Base-by-base conservation (phyloP, 345 rosid species). In the Mercurialis annua region DNA sequence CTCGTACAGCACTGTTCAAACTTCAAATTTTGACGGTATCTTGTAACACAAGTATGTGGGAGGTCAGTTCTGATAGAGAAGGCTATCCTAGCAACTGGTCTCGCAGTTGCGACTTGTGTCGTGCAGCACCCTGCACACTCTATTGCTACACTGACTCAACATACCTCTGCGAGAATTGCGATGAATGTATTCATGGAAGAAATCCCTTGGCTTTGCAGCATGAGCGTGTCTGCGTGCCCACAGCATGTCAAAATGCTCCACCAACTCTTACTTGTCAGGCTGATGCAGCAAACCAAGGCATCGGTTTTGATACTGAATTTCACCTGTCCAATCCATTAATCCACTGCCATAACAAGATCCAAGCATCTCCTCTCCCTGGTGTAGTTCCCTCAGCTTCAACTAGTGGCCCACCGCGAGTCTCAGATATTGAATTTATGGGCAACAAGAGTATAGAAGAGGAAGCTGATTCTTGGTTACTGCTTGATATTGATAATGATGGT, bases 261-360 rank as follows among this genome's bases (percentile, higher is more conserved):
- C 78, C 75, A n/a, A 69, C 50, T 12, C 64, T 73, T n/a, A 71
- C 69, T 62, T 78, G 81, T 62, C 71, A 72, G 59, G 81, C 78
- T 21, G 78, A 73, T 74, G 81, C 78, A 36, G 81, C 78, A n/a
- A 63, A 64, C 15, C 75, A 73, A 49, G 73, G 81, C 46, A 53
- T 36, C 40, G 46, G 53, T 15, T 78, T 78, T 57, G 81, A 78
- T 60, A 20, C 50, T 8, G 76, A 73, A 64, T 59, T 73, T 64
- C 78, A 74, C 73, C 70, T 69, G 1, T 78, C 68, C 30, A 78
- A 78, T 66, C 68, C 56, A 20, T 51, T 51, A 30, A 4, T 30
- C 1, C 30, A 16, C 16, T 6, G 55, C 30, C 78, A 78, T 51
- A 34, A 11, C 38, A 52, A 76, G 29, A 67, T 78, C 66, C 76